These are phyloP conservation scores for Stellera chamaejasme DNA, from an alignment of 345 rosid genomes.

Conservation along the genomic window DNA sequence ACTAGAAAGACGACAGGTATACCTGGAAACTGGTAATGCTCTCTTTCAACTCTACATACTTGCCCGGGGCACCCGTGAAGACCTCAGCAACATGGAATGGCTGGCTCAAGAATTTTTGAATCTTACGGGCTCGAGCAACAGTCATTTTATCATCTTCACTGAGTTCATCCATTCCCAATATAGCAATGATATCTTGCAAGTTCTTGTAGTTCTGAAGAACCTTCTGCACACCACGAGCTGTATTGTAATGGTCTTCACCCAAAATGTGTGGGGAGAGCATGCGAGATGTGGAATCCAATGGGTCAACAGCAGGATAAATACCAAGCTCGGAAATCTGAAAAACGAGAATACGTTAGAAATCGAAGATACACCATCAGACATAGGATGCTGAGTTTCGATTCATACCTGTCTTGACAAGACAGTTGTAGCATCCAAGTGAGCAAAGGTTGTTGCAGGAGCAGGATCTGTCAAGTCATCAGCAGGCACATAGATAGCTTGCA, in stretches of 20 bases:
- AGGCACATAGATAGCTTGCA: constrained; percentile 98
- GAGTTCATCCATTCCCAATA: constrained; percentile 99
- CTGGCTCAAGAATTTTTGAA: constrained; percentile 94
- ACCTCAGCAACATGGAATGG: constrained; percentile 99
- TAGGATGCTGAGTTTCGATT: not conserved
- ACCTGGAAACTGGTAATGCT: constrained; percentile 95
- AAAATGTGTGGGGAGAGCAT: constrained; percentile 96
- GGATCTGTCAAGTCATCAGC: constrained; percentile 99
- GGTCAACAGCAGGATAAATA: constrained; percentile 99
- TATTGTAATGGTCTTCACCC: constrained; percentile 92
- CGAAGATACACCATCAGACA: not conserved
- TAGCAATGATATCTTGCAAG: constrained; percentile 97
- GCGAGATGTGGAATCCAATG: constrained; percentile 95
- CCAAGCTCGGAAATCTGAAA: constrained; percentile 91
- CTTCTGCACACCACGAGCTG: constrained; percentile 98
- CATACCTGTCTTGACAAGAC: constrained; percentile 92
- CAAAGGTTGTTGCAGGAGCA: constrained; percentile 98
- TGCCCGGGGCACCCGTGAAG: constrained; percentile 98
- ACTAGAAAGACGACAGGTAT: not conserved
- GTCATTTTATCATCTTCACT: constrained; percentile 99
- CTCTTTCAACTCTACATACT: constrained; percentile 94
- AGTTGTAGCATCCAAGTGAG: constrained; percentile 99
- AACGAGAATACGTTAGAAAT: not conserved
- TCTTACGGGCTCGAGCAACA: constrained; percentile 97
- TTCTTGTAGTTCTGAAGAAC: constrained; percentile 98